These are phyloP conservation scores for Ceratocystis papillata DNA, from an alignment of 2,329 filamentous ascomycete species.

Conservation along the genomic window DNA sequence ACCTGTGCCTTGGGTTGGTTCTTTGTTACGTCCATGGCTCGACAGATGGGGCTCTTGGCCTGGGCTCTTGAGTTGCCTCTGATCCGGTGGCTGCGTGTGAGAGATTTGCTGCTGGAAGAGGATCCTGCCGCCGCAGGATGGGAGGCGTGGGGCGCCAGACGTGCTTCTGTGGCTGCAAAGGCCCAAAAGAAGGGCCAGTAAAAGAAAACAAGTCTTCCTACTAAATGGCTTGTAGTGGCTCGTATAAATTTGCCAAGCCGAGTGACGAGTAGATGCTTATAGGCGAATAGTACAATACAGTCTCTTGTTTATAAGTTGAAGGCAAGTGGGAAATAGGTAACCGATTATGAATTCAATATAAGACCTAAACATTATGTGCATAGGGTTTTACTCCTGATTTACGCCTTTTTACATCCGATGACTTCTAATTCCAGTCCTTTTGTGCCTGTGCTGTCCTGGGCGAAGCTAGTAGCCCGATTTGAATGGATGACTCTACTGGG, in stretches of 20 bases:
- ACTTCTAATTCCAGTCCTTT: slow-evolving; percentile 12
- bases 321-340: no score
- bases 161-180: slow-evolving; percentile 27
- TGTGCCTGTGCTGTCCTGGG: slow-evolving; percentile 13
- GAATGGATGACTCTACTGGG: slow-evolving; percentile 15
- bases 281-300: no score
- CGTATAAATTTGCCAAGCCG: background rate
- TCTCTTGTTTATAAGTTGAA: no score
- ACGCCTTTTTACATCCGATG: background rate
- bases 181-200: slow-evolving; percentile 13
- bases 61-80: slow-evolving; percentile 59
- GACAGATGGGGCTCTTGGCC: slow-evolving; percentile 57
- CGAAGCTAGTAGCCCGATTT: slow-evolving; percentile 21
- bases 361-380: background rate
- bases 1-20: slow-evolving; percentile 73
- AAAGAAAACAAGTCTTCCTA: background rate
- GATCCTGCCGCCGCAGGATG: slow-evolving; percentile 85
- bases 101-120: slow-evolving; percentile 78
- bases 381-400: background rate
- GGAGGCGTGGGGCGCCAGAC: slow-evolving; percentile 70
- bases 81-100: slow-evolving; percentile 56
- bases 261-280: background rate
- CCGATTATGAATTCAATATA: background rate
- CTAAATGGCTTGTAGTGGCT: background rate
- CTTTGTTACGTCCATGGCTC: slow-evolving; percentile 51